phyloP scores from a whole-genome alignment of 106 monocot species.

The Xerophyta viscosa region DNA sequence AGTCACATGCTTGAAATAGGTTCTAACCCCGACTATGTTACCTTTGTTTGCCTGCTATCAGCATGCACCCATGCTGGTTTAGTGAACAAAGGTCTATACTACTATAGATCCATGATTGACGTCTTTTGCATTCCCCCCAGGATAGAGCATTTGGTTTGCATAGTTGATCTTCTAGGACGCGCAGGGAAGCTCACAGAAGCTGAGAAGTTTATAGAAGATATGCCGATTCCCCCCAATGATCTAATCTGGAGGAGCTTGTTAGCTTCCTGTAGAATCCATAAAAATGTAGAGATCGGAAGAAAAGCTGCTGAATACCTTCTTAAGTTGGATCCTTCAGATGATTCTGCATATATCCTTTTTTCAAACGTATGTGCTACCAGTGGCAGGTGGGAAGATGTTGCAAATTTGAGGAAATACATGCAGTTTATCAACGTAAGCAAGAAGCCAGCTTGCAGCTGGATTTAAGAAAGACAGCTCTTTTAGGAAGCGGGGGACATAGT shows the following conservation, averaged over 20 bases:
- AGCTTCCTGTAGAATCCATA: conserved; percentile 65
- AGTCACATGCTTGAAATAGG: conserved; percentile 52
- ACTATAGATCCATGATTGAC: conserved; percentile 49
- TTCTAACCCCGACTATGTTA: conserved; percentile 68
- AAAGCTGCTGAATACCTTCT: conserved; percentile 62
- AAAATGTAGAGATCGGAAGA: conserved; percentile 45
- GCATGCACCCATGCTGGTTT: conserved; percentile 75
- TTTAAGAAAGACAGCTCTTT: conserved; percentile 59
- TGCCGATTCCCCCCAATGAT: conserved; percentile 55
- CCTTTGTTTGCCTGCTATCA: conserved; percentile 72
- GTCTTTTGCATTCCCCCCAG: conserved; percentile 46
- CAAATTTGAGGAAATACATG: conserved; percentile 54
- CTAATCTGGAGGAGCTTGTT: conserved; percentile 79
- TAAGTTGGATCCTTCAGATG: conserved; percentile 60
- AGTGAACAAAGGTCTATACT: conserved; percentile 58
- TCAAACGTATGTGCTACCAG: conserved; percentile 69
- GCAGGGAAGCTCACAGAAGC: conserved; percentile 66
- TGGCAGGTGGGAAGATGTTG: conserved; percentile 64
- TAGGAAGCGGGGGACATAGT: conserved; percentile 42
- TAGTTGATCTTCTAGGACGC: conserved; percentile 82
- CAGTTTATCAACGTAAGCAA: conserved; percentile 58
- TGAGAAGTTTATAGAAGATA: conserved; percentile 57
- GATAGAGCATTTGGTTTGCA: conserved; percentile 81
- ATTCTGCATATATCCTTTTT: conserved; percentile 86
- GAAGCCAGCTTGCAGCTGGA: conserved; percentile 82